Evolutionary conservation across 2,329 filamentous ascomycete genomes (phyloP), one percentile per base, ranked within the genome.

Genomic region (Proliferodiscus dingleyae): DNA sequence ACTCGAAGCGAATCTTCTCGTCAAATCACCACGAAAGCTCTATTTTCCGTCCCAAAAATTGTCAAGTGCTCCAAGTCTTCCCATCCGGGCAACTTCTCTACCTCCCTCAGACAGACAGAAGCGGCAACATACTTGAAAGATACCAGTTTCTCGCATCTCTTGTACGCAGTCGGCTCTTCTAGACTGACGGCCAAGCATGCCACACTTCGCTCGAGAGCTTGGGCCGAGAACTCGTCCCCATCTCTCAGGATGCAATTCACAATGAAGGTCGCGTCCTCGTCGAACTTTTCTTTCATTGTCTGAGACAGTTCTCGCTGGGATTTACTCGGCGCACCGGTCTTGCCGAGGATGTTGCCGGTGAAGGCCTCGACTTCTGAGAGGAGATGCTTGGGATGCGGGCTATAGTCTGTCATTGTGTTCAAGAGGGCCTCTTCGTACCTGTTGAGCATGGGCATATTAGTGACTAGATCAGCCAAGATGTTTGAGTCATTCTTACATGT

Each of bases 281-380:
- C 64, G 30, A 69, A 71, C 24, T 67, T 65, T 8, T 71, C 69
- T 33, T 68, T 71, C 55, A 75, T 64, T 13, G 57, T 64, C 2
- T 58, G 59, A 2, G 70, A 71, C 4, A 59, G 51, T 18, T 73
- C 70, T n/a, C 63, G 65, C 45, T 71, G 67, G 3, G 60, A 55
- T 33, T 58, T 62, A 16, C 55, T 68, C 34, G 63, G 64, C 2
- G 59, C 57, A 11, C 67, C 69, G 8, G 67, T 67, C 47, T 71
- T 72, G 41, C 74, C 75, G 18, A 81, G 67, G 50, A 81, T 78
- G 41, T 69, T 74, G 22, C 78, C 78, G 23, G 73, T 69, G 57
- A 82, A 79, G 36, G 76, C 75, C 61, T 79, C 76, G 5, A 70
- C 62, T 56, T 78, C 75, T 9, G 64, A 70, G 10, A 78, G 65